Conservation (phyloP, 1,284 basidiomycete species). For the Ustilago vetiveriae region DNA sequence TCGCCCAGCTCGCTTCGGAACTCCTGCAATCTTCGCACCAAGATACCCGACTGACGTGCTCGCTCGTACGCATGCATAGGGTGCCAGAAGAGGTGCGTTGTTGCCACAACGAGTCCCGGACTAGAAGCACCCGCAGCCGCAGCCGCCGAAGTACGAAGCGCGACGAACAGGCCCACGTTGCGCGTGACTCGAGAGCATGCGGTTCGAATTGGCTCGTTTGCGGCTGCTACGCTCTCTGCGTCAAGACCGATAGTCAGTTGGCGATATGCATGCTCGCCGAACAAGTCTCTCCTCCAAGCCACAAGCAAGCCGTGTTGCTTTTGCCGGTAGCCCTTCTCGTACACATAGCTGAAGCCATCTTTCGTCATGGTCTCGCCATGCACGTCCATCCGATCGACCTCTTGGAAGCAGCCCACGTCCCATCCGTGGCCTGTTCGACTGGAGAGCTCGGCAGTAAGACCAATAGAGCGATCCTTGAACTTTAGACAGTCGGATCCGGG, state of each 20-base stretch:
- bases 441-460: slow-evolving; percentile 50
- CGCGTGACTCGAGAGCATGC: slow-evolving; percentile 50
- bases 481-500: slow-evolving; percentile 68
- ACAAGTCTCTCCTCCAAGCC: slow-evolving; percentile 51
- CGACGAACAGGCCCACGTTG: slow-evolving; percentile 59
- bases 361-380: slow-evolving; percentile 52
- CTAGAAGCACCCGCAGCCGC: not conserved
- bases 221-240: slow-evolving; percentile 34
- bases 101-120: slow-evolving; percentile 78
- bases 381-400: slow-evolving; percentile 67
- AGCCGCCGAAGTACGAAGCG: slow-evolving; percentile 25
- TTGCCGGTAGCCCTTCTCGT: slow-evolving; percentile 61
- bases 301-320: slow-evolving; percentile 65
- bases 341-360: slow-evolving; percentile 57
- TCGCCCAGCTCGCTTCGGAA: slow-evolving; percentile 71
- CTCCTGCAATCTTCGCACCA: slow-evolving; percentile 75
- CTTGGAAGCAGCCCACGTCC: slow-evolving; percentile 68
- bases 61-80: slow-evolving; percentile 82
- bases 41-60: slow-evolving; percentile 72
- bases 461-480: slow-evolving; percentile 63
- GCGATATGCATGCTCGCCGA: slow-evolving; percentile 18
- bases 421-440: slow-evolving; percentile 60
- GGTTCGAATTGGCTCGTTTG: slow-evolving; percentile 15
- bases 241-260: slow-evolving; percentile 48
- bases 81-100: slow-evolving; percentile 93